Evolutionary conservation across 164 flowering plant species (phyloP), one percentile per base, ranked within the genome.

Genomic region (Echeveria elegans): DNA sequence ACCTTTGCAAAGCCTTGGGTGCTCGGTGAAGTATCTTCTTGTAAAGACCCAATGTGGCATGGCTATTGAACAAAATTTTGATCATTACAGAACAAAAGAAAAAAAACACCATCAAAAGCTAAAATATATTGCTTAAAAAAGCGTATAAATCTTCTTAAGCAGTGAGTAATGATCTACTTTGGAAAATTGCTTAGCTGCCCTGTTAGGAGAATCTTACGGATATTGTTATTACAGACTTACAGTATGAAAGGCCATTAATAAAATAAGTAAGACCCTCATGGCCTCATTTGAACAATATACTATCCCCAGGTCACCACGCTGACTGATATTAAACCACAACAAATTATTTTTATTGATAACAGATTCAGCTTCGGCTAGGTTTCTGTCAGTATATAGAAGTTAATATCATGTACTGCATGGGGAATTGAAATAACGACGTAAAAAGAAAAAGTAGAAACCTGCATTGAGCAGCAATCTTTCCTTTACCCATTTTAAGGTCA

Each of bases 401-500:
- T 26, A 36, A 63, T 9, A 34, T 6, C 26, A n/a, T 37, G 45
- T 0, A 5, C 0, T 9, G 18, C 18, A 63, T 29, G 50, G 36
- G 5, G 45, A 60, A 58, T 30, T 30, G 37, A 0, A 30, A 19
- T 52, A 16, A 60, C 53, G 43, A 21, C 0, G 21, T 34, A 28
- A 66, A 62, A 45, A 5, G 29, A 50, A 26, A 18, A 28, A 56
- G 32, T 26, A 19, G 29, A 1, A 73, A 90, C 98, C 98, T 91
- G 96, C 99, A 95, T 73, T 95, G 99, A 23, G 99, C 97, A 52
- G 97, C 97, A 80, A 95, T 95, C 80, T 95, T 95, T 69, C 97
- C 99, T 77, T 95, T 95, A 23, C 99, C 99, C 99, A 95, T 92
- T 81, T 95, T 95, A 61, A 95, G 74, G 79, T 95, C 99, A 74